Conservation (phyloP, 1,139 yeast species). For the Tardiomyces depauwii region DNA sequence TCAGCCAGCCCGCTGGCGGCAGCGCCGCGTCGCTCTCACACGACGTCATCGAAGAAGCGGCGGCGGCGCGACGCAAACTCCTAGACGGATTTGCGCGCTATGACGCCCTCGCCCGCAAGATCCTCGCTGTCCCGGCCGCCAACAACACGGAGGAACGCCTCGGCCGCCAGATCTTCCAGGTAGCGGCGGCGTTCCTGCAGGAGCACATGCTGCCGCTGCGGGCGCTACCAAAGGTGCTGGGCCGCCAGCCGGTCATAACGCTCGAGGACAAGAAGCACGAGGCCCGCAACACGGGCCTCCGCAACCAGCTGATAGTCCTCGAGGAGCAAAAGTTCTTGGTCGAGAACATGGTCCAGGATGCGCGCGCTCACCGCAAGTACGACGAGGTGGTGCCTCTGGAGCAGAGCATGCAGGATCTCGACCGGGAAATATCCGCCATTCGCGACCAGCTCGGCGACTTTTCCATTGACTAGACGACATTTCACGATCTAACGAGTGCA, state of each 20-base stretch:
- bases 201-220: constrained; percentile 45
- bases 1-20: constrained; percentile 22
- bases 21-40: constrained; percentile 10
- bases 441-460: background rate
- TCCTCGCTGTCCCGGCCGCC: constrained; percentile 22
- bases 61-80: constrained; percentile 31
- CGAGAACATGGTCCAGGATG: constrained; percentile 47
- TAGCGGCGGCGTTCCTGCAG: constrained; percentile 40
- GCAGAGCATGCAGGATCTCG: constrained; percentile 48
- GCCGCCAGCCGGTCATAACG: constrained; percentile 11
- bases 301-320: constrained; percentile 77
- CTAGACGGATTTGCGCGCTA: constrained; percentile 35
- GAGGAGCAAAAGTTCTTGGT: constrained; percentile 74
- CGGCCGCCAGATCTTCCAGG: constrained; percentile 35
- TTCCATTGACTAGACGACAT: background rate
- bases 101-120: constrained; percentile 33
- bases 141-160: constrained; percentile 32
- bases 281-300: constrained; percentile 24
- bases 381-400: constrained; percentile 63
- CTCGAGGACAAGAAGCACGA: constrained; percentile 7
- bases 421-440: constrained; percentile 32
- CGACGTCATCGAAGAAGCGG: constrained; percentile 26
- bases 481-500: background rate
- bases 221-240: constrained; percentile 33
- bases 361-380: constrained; percentile 57